A percentile compares a stretch with the other conserved stretches of the same genome.
These are phyloP conservation scores for Fistulina hepatica DNA, from an alignment of 1,284 basidiomycete species.

Conservation along the genomic window DNA sequence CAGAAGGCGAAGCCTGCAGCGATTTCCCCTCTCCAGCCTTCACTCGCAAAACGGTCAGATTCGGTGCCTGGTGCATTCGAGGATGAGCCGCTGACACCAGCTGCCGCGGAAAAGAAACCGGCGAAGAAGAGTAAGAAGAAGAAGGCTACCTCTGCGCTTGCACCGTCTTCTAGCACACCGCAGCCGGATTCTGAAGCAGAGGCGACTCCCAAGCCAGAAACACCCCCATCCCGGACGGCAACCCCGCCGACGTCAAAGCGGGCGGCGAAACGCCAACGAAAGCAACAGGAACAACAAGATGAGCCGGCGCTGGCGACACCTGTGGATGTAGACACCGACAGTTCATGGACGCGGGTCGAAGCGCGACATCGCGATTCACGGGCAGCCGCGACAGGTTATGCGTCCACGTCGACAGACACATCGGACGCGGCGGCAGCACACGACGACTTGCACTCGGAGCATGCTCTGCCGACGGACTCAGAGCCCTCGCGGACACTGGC, in stretches of 20 bases:
- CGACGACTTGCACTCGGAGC: too few species aligned
- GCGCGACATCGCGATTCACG: slow-evolving; percentile 24
- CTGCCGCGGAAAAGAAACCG: slow-evolving; percentile 9
- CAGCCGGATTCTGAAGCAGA: slow-evolving; percentile 8
- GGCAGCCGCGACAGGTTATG: slow-evolving; percentile 12
- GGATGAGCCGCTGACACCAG: slow-evolving; percentile 2
- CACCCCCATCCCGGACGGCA: slow-evolving; percentile 2
- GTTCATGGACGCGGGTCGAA: slow-evolving; percentile 46
- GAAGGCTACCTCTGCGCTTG: slow-evolving; percentile 18
- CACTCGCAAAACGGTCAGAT: slow-evolving; percentile 8
- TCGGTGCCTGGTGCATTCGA: slow-evolving; percentile 36
- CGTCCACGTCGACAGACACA: slow-evolving; percentile 44
- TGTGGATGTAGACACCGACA: slow-evolving; percentile 37
- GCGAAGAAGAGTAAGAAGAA: slow-evolving; percentile 31
- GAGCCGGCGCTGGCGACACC: too few species aligned
- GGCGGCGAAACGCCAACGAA: neutral
- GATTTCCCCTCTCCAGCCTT: slow-evolving; percentile 11
- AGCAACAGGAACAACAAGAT: slow-evolving; percentile 16
- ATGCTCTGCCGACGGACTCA: slow-evolving; percentile 23
- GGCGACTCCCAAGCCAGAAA: slow-evolving; percentile 1
- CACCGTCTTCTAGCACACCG: slow-evolving; percentile 5
- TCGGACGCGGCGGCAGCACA: slow-evolving; percentile 36
- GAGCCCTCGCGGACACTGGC: slow-evolving; percentile 36
- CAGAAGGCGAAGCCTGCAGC: slow-evolving; percentile 20
- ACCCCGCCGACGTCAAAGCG: slow-evolving; percentile 12